Conservation (phyloP, 2,329 filamentous ascomycete species). For the Arthrinium phaeospermum region DNA sequence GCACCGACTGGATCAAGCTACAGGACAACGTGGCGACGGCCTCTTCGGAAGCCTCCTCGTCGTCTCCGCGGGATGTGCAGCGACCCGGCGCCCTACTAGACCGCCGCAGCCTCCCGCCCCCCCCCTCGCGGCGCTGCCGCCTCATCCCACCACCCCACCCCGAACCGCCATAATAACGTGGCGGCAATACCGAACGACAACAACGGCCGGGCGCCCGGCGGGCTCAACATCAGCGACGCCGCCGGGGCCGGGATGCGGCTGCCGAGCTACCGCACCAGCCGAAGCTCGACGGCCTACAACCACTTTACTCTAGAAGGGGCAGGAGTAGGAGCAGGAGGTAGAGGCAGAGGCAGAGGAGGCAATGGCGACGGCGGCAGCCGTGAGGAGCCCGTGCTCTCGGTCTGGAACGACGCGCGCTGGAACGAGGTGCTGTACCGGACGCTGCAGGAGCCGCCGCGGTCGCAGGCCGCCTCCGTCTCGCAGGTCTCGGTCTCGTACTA, state of each 20-base stretch:
- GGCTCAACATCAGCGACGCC: background rate
- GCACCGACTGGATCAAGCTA: background rate
- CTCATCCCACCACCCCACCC: background rate
- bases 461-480: background rate
- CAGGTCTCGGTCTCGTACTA: background rate
- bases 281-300: too few relatives aligned
- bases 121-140: background rate
- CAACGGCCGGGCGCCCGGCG: background rate
- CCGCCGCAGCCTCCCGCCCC: background rate
- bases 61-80: too few relatives aligned
- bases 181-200: background rate
- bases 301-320: too few relatives aligned
- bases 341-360: too few relatives aligned
- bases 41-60: background rate
- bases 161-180: background rate
- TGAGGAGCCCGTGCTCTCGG: background rate
- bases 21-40: background rate
- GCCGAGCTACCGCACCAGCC: background rate
- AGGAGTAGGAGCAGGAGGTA: too few relatives aligned
- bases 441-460: background rate
- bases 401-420: conserved; percentile 8
- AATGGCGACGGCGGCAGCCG: background rate
- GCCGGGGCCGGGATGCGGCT: background rate
- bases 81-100: too few relatives aligned
- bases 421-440: conserved; percentile 12